phyloP scores from a whole-genome alignment of 306 rosid species.

The Trifolium fragiferum region DNA sequence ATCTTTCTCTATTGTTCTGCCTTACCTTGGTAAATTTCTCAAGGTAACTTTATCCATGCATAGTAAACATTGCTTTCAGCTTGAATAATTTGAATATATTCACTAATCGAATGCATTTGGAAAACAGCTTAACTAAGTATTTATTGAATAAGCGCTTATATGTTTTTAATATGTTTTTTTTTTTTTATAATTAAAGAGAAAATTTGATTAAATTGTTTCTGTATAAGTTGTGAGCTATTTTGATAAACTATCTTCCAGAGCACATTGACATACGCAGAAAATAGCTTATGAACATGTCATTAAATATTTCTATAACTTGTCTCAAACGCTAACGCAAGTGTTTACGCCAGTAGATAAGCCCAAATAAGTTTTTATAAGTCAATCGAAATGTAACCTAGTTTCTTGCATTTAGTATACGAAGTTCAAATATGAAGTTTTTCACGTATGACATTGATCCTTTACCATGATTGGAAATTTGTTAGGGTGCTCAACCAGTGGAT shows the following conservation, averaged over 20 bases:
- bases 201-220: neutral
- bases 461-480: constrained; percentile 34
- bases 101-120: neutral
- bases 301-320: neutral
- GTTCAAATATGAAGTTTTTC: constrained; percentile 30
- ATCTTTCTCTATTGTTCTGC: constrained; percentile 70
- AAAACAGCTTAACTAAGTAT: neutral
- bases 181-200: neutral
- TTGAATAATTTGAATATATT: neutral
- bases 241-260: neutral
- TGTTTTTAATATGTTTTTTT: no score
- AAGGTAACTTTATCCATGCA: constrained; percentile 58
- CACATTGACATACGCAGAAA: neutral
- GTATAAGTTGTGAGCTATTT: neutral
- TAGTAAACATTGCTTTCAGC: neutral
- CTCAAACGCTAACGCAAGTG: neutral
- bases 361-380: neutral
- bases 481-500: constrained; percentile 78
- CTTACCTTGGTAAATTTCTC: constrained; percentile 86
- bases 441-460: constrained; percentile 24
- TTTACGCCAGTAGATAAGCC: neutral
- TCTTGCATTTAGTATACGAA: constrained; percentile 1
- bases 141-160: neutral
- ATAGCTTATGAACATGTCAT: neutral
- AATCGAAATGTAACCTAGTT: neutral